Evolutionary conservation across 257 asterid genomes (phyloP).

Genomic region (Ilex aquifolium): DNA sequence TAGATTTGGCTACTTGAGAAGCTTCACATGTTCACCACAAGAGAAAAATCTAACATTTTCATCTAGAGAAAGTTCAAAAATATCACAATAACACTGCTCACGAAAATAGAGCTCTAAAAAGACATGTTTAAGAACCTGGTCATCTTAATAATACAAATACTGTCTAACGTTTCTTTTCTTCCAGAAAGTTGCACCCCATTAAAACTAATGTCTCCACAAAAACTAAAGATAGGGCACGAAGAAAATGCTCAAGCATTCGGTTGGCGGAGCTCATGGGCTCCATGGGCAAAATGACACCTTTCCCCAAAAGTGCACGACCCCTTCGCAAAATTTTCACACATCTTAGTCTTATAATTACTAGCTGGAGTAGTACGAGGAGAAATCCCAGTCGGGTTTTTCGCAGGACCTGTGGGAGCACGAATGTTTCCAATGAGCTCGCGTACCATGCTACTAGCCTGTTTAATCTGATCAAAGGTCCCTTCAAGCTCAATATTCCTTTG

Average conservation of each 20-base stretch:
- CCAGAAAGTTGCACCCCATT: no score
- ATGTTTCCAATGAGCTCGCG: conserved; percentile 32
- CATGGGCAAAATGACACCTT: conserved; percentile 47
- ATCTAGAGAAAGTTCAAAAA: no score
- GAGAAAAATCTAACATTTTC: no score
- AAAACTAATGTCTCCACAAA: no score
- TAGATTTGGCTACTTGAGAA: no score
- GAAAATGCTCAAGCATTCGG: conserved; percentile 7
- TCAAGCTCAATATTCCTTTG: conserved; percentile 54
- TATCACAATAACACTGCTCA: no score
- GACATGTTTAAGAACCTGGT: no score
- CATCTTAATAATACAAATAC: no score
- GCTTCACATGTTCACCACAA: no score
- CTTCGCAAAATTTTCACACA: conserved; percentile 41
- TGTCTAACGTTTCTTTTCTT: no score
- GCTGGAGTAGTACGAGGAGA: conserved; percentile 14
- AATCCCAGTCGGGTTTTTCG: conserved; percentile 18
- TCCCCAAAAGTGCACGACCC: conserved; percentile 48
- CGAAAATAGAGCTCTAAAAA: no score
- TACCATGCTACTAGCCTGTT: conserved; percentile 45
- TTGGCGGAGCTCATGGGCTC: conserved; percentile 29
- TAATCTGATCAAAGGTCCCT: conserved; percentile 54
- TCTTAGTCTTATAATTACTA: conserved; percentile 31
- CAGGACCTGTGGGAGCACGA: conserved; percentile 12
- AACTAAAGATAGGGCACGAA: neutral